Percentiles rank a stretch among this genome's conserved stretches.
Conservation (phyloP, 1,284 basidiomycete genomes). For the Ceratorhiza oryzae-sativae region DNA sequence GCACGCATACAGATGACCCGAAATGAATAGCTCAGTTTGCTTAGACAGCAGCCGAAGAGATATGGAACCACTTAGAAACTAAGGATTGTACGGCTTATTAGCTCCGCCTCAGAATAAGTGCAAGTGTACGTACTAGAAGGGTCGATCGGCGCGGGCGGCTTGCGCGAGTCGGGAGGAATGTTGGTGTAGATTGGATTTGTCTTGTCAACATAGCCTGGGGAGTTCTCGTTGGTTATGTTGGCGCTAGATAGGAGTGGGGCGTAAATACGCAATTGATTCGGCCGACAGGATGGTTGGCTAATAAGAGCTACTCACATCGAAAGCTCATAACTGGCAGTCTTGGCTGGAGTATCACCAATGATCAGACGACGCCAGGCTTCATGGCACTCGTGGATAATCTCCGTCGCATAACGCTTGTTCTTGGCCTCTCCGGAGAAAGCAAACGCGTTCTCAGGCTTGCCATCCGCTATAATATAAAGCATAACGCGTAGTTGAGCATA, state of each 20-base stretch:
- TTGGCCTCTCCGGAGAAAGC: constrained; percentile 99
- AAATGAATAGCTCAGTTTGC: background rate
- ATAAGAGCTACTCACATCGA: constrained; percentile 68
- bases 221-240: constrained; percentile 72
- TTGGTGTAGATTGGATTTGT: constrained; percentile 70
- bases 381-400: constrained; percentile 98
- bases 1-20: constrained; percentile 2
- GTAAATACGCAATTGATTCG: constrained; percentile 53
- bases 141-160: constrained; percentile 86
- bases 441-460: constrained; percentile 99
- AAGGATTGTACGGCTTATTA: constrained; percentile 50
- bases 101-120: constrained; percentile 44
- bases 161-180: constrained; percentile 81
- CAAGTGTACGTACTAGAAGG: constrained; percentile 72
- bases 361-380: constrained; percentile 98
- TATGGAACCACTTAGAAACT: constrained; percentile 90
- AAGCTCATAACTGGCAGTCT: constrained; percentile 74
- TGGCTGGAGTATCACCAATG: constrained; percentile 75
- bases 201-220: constrained; percentile 71
- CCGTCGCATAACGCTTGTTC: constrained; percentile 99
- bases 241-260: constrained; percentile 51
- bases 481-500: background rate
- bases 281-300: constrained; percentile 13
- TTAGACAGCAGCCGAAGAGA: constrained; percentile 81
- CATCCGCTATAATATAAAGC: constrained; percentile 70